Percentiles rank a stretch among this genome's conserved stretches.
These are phyloP conservation scores for Gossypium anomalum DNA, from an alignment of 345 rosid genomes.

Conservation along the genomic window DNA sequence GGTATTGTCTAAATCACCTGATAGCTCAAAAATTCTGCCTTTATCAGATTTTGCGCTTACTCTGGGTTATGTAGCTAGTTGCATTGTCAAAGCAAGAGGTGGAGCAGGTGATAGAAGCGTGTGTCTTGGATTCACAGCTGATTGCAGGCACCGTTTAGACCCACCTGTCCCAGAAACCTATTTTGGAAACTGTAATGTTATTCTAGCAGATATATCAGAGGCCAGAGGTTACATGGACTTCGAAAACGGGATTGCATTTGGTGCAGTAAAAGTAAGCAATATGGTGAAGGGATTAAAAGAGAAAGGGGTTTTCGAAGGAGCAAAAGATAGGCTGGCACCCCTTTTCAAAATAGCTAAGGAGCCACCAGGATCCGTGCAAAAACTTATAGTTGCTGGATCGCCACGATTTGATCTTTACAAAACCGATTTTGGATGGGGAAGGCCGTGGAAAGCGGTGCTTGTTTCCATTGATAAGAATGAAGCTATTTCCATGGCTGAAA, in stretches of 20 bases:
- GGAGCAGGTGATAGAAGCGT: slow-evolving; percentile 11
- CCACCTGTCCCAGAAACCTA: slow-evolving; percentile 20
- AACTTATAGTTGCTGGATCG: slow-evolving; percentile 11
- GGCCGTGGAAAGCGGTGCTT: slow-evolving; percentile 26
- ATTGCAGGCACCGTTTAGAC: slow-evolving; percentile 26
- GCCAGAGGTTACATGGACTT: not conserved
- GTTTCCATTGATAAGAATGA: slow-evolving; percentile 21
- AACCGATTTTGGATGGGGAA: slow-evolving; percentile 23
- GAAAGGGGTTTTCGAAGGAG: not conserved
- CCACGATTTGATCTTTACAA: slow-evolving; percentile 15
- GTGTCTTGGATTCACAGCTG: slow-evolving; percentile 14
- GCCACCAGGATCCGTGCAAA: not conserved
- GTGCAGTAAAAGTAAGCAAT: not conserved
- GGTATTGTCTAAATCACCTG: not conserved
- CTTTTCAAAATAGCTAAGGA: not conserved
- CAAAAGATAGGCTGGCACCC: not conserved
- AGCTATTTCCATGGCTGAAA: slow-evolving; percentile 21
- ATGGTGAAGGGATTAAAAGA: not conserved
- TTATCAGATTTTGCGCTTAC: slow-evolving; percentile 32
- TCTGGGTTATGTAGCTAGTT: slow-evolving; percentile 10
- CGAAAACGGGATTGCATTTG: slow-evolving; percentile 3
- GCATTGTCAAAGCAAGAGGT: slow-evolving; percentile 24
- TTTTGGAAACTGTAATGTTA: slow-evolving; percentile 29
- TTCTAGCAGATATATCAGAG: too few species aligned
- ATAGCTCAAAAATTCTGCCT: slow-evolving; percentile 9